Base-by-base conservation (phyloP, 169 alveolate genomes). In the Plasmodium cynomolgi region DNA sequence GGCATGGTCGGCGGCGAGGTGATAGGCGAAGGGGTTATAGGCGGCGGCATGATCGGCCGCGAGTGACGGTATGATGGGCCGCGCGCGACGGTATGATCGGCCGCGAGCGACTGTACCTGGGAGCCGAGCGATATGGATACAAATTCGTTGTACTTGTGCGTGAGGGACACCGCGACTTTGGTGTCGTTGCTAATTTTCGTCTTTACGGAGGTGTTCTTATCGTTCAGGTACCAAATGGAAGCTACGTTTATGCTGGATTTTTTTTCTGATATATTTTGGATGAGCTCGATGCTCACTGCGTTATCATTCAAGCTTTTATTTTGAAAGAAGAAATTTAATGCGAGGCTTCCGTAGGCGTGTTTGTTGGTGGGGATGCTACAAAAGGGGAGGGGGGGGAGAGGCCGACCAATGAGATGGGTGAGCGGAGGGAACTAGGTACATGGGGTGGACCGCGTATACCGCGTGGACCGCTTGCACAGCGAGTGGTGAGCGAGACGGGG, bases 111-210 rank as follows among this genome's bases (percentile, higher is more conserved):
- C 9, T 1, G 33, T 84, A 84, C 93, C 79, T 84, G 93, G n/a
- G 93, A 84, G 3, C 93, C 93, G 3, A 84, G 5, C 2, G 93
- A 34, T 17, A 84, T 20, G 13, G 93, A 74, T 2, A 84, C 84
- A 84, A 84, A 84, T 1, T 84, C 93, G 39, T 84, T 84, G 39
- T 84, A 84, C 58, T 84, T 84, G 50, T 84, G 93, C 26, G 93
- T 84, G 9, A 84, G 84, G 0, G 93, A 84, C 26, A 84, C 33
- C 4, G 93, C 93, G 5, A 84, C 84, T 23, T 74, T 84, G n/a
- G 84, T 84, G 58, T 84, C 93, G 29, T 84, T 84, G n/a, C 93
- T 84, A 17, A 84, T 72, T 74, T 84, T 84, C 2, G 93, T 84
- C 62, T 84, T 84, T 6, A 84, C 41, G 13, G 81, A 58, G 6